These are phyloP conservation scores for Mycena capillaripes DNA, from an alignment of 768 basidiomycete genomes.

Conservation along the genomic window DNA sequence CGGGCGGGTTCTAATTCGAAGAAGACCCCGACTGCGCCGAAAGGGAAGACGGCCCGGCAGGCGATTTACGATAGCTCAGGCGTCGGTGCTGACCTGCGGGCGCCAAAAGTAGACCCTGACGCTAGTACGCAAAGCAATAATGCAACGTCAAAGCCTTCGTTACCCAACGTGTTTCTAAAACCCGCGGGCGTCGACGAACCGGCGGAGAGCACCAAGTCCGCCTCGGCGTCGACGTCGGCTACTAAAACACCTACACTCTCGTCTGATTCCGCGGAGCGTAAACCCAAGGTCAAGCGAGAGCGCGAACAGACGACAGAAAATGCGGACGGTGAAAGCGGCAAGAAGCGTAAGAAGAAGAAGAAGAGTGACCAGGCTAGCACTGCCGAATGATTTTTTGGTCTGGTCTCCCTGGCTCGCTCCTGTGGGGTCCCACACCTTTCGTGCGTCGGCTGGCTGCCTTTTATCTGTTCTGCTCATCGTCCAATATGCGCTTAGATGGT, in stretches of 20 bases:
- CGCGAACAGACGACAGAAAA: conserved; percentile 41
- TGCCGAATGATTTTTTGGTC: not conserved
- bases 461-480: not conserved
- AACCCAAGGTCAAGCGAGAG: conserved; percentile 46
- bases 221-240: not conserved
- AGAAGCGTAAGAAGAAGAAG: conserved; percentile 54
- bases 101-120: conserved; percentile 33
- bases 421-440: not conserved
- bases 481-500: conserved; percentile 17
- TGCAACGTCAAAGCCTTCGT: not conserved
- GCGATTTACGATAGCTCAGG: conserved; percentile 61
- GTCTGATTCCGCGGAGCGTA: conserved; percentile 37
- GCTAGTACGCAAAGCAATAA: not conserved
- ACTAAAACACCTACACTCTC: not conserved
- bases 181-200: conserved; percentile 71
- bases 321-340: conserved; percentile 38
- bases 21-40: conserved; percentile 41
- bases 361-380: conserved; percentile 41
- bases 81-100: conserved; percentile 65
- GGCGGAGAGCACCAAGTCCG: conserved; percentile 37
- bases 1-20: conserved; percentile 21
- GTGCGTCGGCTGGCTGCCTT: conserved; percentile 3
- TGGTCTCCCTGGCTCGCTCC: not conserved
- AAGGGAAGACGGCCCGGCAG: conserved; percentile 57
- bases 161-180: conserved; percentile 58